phyloP scores from a whole-genome alignment of 2,329 filamentous ascomycete species.

The Parascedosporium putredinis region DNA sequence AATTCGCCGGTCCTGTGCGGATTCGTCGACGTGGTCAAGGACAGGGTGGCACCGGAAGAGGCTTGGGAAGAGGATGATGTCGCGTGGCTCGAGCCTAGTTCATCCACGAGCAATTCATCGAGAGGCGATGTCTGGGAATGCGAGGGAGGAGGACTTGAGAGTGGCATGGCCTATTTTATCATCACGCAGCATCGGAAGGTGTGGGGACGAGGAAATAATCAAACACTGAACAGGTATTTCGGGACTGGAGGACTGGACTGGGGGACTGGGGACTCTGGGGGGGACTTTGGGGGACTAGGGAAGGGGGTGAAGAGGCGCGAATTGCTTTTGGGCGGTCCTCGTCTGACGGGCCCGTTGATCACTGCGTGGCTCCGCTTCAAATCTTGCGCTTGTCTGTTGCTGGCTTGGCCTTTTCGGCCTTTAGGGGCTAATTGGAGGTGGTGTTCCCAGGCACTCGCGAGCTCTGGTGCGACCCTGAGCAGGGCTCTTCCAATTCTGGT shows the following conservation, averaged over 20 bases:
- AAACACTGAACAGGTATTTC: no score
- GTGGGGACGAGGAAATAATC: not conserved
- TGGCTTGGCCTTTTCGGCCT: no score
- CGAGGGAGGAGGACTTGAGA: slow-evolving; percentile 7
- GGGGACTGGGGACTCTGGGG: no score
- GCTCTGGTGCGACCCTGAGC: no score
- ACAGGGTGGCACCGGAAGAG: not conserved
- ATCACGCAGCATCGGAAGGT: not conserved
- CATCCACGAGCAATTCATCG: slow-evolving; percentile 10
- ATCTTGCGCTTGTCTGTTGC: not conserved
- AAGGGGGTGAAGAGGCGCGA: not conserved
- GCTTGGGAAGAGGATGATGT: slow-evolving; percentile 1
- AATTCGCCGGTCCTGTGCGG: not conserved
- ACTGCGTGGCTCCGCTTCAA: not conserved
- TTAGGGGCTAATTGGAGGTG: no score
- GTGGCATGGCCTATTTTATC: slow-evolving; percentile 5
- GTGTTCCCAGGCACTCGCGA: no score
- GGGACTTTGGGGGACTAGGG: not conserved
- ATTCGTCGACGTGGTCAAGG: not conserved
- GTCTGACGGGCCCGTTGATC: not conserved
- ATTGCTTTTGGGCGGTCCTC: not conserved
- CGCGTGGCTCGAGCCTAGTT: slow-evolving; percentile 2
- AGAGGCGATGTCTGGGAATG: slow-evolving; percentile 14
- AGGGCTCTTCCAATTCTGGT: no score
- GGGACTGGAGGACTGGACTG: not conserved